phyloP scores from a whole-genome alignment of 768 basidiomycete species.

The Mycena latifolia region DNA sequence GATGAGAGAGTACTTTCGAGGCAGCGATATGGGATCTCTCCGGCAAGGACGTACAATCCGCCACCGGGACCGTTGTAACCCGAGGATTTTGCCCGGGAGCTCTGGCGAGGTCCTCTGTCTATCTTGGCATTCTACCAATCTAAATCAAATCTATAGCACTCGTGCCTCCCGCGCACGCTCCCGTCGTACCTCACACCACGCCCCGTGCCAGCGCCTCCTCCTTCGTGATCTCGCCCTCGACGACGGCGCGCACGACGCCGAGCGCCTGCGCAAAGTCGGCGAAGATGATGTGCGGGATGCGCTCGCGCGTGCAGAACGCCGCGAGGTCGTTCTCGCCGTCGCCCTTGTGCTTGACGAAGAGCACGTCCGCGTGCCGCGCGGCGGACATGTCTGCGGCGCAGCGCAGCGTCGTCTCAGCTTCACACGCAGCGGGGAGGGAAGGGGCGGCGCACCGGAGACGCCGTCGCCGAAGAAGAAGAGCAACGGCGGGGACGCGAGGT shows the following conservation, averaged over 20 bases:
- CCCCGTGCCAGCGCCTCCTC: conserved; percentile 57
- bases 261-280: conserved; percentile 75
- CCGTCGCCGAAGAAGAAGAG: conserved; percentile 99
- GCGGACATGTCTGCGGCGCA: conserved; percentile 96
- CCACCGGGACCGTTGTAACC: no score
- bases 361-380: conserved; percentile 89
- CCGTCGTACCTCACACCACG: conserved; percentile 14
- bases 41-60: no score
- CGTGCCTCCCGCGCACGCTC: no score
- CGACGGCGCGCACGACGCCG: conserved; percentile 72
- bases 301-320: conserved; percentile 82
- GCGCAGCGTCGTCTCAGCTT: no score
- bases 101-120: no score
- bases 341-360: conserved; percentile 91
- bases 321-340: conserved; percentile 90
- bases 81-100: no score
- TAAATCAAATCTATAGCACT: no score
- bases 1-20: no score
- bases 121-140: no score
- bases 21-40: no score
- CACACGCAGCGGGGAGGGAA: no score
- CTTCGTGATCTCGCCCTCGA: conserved; percentile 75
- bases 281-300: conserved; percentile 87
- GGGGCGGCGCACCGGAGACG: conserved; percentile 89
- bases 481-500: conserved; percentile 75